Percentiles rank a stretch among this genome's conserved stretches.
These are phyloP conservation scores for Serendipita indica DNA, from an alignment of 768 basidiomycete species.

Conservation along the genomic window DNA sequence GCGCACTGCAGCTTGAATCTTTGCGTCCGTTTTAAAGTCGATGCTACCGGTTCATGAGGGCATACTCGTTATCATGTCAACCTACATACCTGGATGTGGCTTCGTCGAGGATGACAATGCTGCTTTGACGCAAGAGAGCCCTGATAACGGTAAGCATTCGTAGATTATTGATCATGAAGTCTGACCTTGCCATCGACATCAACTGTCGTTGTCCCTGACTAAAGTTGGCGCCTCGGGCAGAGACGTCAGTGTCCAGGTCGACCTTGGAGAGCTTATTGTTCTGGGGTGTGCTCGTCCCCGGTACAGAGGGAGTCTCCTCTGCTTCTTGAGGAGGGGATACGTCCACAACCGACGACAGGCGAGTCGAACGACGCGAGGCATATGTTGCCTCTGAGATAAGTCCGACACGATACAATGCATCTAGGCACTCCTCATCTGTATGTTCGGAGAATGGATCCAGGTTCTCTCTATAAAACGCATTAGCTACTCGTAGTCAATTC, in stretches of 20 bases:
- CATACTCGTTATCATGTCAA: background rate
- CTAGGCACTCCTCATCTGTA: conserved; percentile 10
- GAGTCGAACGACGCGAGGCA: background rate
- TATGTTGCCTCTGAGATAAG: conserved; percentile 2
- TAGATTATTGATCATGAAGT: background rate
- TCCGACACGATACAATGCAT: conserved; percentile 1
- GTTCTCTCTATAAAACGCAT: background rate
- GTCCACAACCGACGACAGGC: background rate
- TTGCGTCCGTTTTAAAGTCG: conserved; percentile 1
- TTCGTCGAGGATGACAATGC: conserved; percentile 11
- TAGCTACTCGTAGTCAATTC: background rate
- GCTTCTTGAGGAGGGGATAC: background rate
- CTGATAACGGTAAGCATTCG: background rate
- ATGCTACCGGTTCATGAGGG: no score
- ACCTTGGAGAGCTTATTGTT: background rate
- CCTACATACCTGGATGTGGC: conserved; percentile 3
- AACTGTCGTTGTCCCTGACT: conserved; percentile 4
- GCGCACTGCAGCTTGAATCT: conserved; percentile 11
- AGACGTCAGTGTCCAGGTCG: conserved; percentile 6
- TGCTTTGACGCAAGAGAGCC: conserved; percentile 9
- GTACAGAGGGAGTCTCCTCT: background rate
- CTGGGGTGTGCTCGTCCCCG: background rate
- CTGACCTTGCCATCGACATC: background rate
- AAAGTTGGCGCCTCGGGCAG: conserved; percentile 1
- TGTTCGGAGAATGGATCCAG: conserved; percentile 11